These are phyloP conservation scores for Xylaria sp. DNA, from an alignment of 2,329 filamentous ascomycete genomes.

Conservation along the genomic window DNA sequence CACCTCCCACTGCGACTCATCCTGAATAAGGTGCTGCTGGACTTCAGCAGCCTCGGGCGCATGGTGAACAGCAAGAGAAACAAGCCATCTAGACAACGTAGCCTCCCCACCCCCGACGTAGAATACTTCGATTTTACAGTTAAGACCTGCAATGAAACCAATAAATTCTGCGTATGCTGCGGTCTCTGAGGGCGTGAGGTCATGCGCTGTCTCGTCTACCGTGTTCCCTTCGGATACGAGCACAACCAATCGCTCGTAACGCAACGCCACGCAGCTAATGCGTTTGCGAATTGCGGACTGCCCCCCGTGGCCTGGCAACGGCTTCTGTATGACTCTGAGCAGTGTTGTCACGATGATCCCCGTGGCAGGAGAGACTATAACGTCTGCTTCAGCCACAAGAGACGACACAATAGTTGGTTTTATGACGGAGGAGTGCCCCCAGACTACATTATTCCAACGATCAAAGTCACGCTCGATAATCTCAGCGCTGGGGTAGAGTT, in stretches of 20 bases:
- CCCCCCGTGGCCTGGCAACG: conserved; percentile 65
- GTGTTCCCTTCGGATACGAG: conserved; percentile 64
- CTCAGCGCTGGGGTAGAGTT: conserved; percentile 53
- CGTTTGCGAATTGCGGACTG: conserved; percentile 59
- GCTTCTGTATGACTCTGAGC: conserved; percentile 73
- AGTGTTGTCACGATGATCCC: conserved; percentile 75
- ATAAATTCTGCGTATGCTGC: conserved; percentile 56
- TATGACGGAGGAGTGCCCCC: conserved; percentile 42
- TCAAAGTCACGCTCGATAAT: conserved; percentile 67
- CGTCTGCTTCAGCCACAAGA: conserved; percentile 68
- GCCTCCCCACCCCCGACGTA: conserved; percentile 57
- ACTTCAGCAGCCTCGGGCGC: conserved; percentile 36
- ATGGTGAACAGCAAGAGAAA: conserved; percentile 56
- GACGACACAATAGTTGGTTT: conserved; percentile 46
- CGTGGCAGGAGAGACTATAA: conserved; percentile 70
- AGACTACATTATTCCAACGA: conserved; percentile 43
- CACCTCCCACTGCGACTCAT: conserved; percentile 70
- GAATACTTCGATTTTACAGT: conserved; percentile 47
- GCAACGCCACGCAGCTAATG: conserved; percentile 56
- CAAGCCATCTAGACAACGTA: conserved; percentile 60
- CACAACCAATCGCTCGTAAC: conserved; percentile 72
- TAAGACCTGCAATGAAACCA: conserved; percentile 52
- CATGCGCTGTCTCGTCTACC: conserved; percentile 48
- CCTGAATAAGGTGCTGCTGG: conserved; percentile 49
- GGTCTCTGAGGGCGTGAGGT: conserved; percentile 49